These are phyloP conservation scores for Suillus clintonianus DNA, from an alignment of 768 basidiomycete species.

Conservation along the genomic window DNA sequence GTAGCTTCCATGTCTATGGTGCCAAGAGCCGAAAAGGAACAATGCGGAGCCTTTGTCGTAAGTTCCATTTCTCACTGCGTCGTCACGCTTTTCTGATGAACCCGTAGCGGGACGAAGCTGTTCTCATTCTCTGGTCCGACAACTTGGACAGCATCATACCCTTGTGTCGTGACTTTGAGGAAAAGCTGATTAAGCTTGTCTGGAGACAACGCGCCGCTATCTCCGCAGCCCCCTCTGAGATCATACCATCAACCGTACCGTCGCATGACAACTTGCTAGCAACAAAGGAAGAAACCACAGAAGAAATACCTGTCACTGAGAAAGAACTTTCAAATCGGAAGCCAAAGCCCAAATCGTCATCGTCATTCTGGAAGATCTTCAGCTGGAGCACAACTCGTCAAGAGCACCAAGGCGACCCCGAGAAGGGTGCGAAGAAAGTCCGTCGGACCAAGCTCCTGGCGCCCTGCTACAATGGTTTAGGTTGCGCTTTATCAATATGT, in stretches of 20 bases:
- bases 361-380: conserved; percentile 25
- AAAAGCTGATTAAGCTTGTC: conserved; percentile 78
- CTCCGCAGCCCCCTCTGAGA: conserved; percentile 38
- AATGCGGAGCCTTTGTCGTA: conserved; percentile 87
- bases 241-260: conserved; percentile 46
- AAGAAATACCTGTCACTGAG: conserved; percentile 9
- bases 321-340: conserved; percentile 1
- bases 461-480: conserved; percentile 73
- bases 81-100: not conserved
- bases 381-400: conserved; percentile 53
- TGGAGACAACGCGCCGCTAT: conserved; percentile 55
- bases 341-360: not conserved
- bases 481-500: conserved; percentile 68
- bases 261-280: conserved; percentile 60
- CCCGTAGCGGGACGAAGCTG: conserved; percentile 75
- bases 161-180: conserved; percentile 70
- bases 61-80: conserved; percentile 24
- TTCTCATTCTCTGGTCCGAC: conserved; percentile 85
- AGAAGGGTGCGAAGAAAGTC: conserved; percentile 44
- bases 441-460: conserved; percentile 66
- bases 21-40: conserved; percentile 84
- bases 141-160: conserved; percentile 79
- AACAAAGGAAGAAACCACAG: conserved; percentile 23
- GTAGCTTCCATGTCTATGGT: conserved; percentile 69
- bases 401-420: conserved; percentile 43